Base-by-base conservation (phyloP, 345 rosid genomes). In the Euphorbia pulcherrima region DNA sequence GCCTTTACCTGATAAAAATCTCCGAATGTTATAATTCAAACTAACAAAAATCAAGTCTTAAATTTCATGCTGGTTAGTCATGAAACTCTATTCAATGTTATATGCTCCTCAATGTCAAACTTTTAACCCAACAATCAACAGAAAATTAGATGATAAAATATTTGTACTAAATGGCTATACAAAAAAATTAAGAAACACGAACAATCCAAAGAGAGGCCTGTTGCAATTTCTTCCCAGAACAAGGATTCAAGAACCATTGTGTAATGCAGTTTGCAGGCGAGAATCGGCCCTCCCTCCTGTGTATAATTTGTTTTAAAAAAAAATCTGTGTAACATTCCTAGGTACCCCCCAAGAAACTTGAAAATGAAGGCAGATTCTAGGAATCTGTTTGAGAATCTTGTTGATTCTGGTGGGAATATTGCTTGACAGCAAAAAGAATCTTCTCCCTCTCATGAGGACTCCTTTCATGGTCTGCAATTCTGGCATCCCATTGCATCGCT, bases 361-460 rank as follows among this genome's bases (percentile, higher is more conserved):
- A 33, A 33, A 33, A 33, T 46, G 26, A 56, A 26, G 39, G 12
- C 2, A 24, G 5, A 44, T 4, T 18, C 51, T 68, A 47, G 39
- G 50, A 71, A 48, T 57, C 51, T 44, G 53, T 40, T 4, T n/a
- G 33, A 26, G 61, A 52, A 63, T 39, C 56, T 60, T 64, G 5
- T 10, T 16, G 48, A 6, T 64, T 51, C 35, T 61, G 75, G 20
- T 37, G 2, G 1, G 84, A 94, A 61, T 91, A 88, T 61, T 68
- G 80, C 76, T 94, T 94, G n/a, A 67, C 75, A 1, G 96, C 97
- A 68, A 85, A 86, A 44, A 89, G 88, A 65, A 91, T 81, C 77
- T 91, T 94, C 73, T 81, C 88, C 75, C 99, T 85, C 29, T 80
- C 71, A 60, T 77, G 90, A 10, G 99, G 90, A 37, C 95, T 83